Conservation (phyloP, 768 basidiomycete genomes). For the Lactifluus echinatus region DNA sequence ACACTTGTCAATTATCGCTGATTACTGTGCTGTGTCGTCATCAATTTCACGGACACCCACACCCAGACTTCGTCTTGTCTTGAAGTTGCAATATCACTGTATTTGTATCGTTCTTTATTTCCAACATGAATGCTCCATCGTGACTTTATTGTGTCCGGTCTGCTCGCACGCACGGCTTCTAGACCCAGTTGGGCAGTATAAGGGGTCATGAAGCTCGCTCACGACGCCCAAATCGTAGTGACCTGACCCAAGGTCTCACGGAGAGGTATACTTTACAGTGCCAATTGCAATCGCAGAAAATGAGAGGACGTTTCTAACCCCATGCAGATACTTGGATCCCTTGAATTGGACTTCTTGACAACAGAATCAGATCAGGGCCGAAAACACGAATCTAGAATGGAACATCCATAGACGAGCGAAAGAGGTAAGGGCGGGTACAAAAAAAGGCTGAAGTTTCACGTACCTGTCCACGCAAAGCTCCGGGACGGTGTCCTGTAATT, state of each 20-base stretch:
- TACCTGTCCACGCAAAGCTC: not conserved
- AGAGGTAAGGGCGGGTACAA: not conserved
- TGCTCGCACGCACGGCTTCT: not conserved
- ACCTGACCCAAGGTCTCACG: not conserved
- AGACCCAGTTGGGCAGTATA: not conserved
- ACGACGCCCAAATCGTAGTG: not conserved
- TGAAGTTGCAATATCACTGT: conserved; percentile 10
- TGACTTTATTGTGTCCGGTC: not conserved
- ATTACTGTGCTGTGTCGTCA: not conserved
- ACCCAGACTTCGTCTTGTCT: not conserved
- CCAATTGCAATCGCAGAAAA: not conserved
- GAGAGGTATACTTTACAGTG: not conserved
- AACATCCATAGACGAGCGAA: not conserved
- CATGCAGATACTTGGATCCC: not conserved
- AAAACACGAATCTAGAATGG: not conserved
- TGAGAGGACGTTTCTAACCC: not conserved
- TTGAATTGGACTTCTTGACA: not conserved
- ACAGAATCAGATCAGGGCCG: not conserved
- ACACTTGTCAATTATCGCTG: not conserved
- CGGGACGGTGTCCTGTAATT: not conserved
- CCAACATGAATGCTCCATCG: not conserved
- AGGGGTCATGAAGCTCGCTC: not conserved
- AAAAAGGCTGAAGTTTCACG: not conserved
- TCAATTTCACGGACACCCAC: not conserved
- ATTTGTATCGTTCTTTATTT: conserved; percentile 12